Evolutionary conservation across 2,329 filamentous ascomycete species (phyloP).

Genomic region (Talaromyces sp.): DNA sequence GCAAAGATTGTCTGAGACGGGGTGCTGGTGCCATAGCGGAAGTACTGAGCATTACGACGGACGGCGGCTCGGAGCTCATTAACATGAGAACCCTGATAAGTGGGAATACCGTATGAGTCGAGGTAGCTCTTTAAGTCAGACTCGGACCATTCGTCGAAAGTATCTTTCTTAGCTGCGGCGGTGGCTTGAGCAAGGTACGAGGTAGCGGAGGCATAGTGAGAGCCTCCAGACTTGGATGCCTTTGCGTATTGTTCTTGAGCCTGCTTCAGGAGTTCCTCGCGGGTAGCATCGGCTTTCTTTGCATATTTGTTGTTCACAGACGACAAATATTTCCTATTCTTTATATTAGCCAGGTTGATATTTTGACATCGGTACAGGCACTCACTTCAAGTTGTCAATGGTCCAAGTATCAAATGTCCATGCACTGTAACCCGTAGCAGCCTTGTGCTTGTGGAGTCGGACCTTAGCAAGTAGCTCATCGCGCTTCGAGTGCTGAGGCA

Average conservation of each 20-base stretch:
- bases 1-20: slow-evolving; percentile 65
- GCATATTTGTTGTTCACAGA: slow-evolving; percentile 53
- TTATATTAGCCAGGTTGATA: slow-evolving; percentile 43
- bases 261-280: slow-evolving; percentile 68
- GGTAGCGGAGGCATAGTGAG: slow-evolving; percentile 61
- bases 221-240: slow-evolving; percentile 47
- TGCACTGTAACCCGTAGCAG: slow-evolving; percentile 62
- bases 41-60: slow-evolving; percentile 71
- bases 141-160: slow-evolving; percentile 70
- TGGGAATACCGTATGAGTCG: slow-evolving; percentile 70
- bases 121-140: slow-evolving; percentile 74
- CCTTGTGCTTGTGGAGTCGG: slow-evolving; percentile 70
- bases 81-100: slow-evolving; percentile 64
- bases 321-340: slow-evolving; percentile 47
- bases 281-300: slow-evolving; percentile 62
- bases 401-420: slow-evolving; percentile 81
- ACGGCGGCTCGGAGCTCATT: slow-evolving; percentile 70
- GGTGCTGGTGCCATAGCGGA: slow-evolving; percentile 68
- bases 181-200: slow-evolving; percentile 67
- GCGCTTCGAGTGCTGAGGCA: slow-evolving; percentile 67
- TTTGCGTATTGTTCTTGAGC: slow-evolving; percentile 47
- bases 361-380: neutral
- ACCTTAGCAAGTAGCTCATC: slow-evolving; percentile 73
- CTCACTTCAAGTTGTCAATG: slow-evolving; percentile 64
- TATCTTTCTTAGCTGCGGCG: slow-evolving; percentile 59